A percentile compares a stretch with the other conserved stretches of the same genome.
Evolutionary conservation across 768 basidiomycete genomes (phyloP).

Genomic region (Pholiota conissans): DNA sequence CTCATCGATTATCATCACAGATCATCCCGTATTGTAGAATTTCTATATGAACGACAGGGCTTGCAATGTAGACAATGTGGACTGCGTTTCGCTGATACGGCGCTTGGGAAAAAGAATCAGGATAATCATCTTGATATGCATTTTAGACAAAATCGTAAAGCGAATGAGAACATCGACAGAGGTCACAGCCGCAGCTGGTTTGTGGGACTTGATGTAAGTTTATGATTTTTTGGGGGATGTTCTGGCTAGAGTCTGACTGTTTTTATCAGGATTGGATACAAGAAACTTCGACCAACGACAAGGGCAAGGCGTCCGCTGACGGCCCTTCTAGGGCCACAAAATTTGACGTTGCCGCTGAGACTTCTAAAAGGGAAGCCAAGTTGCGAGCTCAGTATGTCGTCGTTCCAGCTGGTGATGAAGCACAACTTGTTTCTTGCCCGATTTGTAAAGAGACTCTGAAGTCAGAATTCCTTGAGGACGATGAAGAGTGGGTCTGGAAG

Average conservation of each 20-base stretch:
- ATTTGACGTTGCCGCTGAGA: conserved; percentile 59
- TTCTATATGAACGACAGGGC: conserved; percentile 75
- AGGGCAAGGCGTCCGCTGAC: conserved; percentile 69
- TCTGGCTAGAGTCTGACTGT: conserved; percentile 12
- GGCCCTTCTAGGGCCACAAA: conserved; percentile 53
- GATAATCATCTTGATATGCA: conserved; percentile 96
- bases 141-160: conserved; percentile 89
- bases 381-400: conserved; percentile 78
- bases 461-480: conserved; percentile 91
- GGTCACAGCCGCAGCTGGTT: conserved; percentile 94
- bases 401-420: conserved; percentile 88
- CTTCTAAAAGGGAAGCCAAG: conserved; percentile 73
- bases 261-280: conserved; percentile 83
- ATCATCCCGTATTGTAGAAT: conserved; percentile 52
- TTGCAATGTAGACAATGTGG: conserved; percentile 94
- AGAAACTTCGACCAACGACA: conserved; percentile 56
- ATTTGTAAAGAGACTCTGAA: conserved; percentile 95
- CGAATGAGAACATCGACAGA: conserved; percentile 73
- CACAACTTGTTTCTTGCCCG: conserved; percentile 82
- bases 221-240: conserved; percentile 7
- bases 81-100: conserved; percentile 76
- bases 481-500: conserved; percentile 98
- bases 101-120: conserved; percentile 70
- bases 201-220: conserved; percentile 75
- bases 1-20: conserved; percentile 1